Base-by-base conservation (phyloP, 495 filamentous ascomycete species). In the Penicillium lagena region DNA sequence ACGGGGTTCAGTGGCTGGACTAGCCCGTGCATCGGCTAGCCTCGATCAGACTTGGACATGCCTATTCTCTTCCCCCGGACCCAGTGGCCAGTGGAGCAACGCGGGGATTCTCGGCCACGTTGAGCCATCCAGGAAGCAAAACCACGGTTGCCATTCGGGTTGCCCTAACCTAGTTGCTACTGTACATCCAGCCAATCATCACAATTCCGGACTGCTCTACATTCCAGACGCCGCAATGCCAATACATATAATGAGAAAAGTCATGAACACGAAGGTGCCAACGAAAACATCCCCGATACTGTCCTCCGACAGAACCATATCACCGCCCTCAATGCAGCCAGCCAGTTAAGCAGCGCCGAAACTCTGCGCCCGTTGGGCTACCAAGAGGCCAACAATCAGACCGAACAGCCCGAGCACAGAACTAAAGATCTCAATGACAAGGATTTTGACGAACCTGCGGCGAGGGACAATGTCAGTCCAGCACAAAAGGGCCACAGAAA, bases 351-450 rank as follows among this genome's bases (percentile, higher is more conserved):
- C 50, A 44, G 49, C 63, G 63, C 78, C 71, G 58, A 98, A 95
- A 33, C 89, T 87, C 6, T 59, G 41, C 17, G 91, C 90, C 66
- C 90, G 91, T 49, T 84, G 75, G 22, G 86, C 84, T 22, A 97
- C 75, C 56, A 99, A 73, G 37, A 99, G 72, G 33, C 94, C 94
- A 52, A 97, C 79, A 62, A 99, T 99, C 42, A 99, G 72, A 42
- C 94, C 94, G 60, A 99, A 99, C n/a, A 99, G 77, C 43, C 94
- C 94, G 12, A 99, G 74, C 13, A 99, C 89, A 7, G 93, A 97
- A 59, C 93, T 96, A 75, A 99, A 99, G 64, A 99, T 99, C 69
- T 99, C 94, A 55, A 99, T 90, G 51, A 99, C 90, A 34, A 99
- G 82, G 55, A 97, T 95, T 73, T 95, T 96, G 67, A 99, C 90